Base-by-base conservation (phyloP, 805 yeast genomes). In the Monosporozyma siamensis region DNA sequence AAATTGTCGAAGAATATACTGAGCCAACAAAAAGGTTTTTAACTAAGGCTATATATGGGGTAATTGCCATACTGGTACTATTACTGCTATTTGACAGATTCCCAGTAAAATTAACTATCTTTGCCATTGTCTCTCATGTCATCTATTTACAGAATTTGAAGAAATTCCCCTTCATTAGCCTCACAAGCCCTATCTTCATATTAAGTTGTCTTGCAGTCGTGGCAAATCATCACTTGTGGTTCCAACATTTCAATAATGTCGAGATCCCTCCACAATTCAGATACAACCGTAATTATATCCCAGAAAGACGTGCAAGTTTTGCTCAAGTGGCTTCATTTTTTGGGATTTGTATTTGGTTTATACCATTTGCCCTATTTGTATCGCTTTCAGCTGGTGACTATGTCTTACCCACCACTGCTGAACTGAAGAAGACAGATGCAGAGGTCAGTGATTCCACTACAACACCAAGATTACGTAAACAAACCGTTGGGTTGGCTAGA, bases 241-340 rank as follows among this genome's bases (percentile, higher is more conserved):
- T 89, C 63, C 74, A 77, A 51, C 75, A 85, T 59, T 92, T 92
- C 68, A 71, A 78, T 45, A 82, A 86, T 34, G 69, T 74, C 38
- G 52, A 58, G 14, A 70, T 84, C 22, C 90, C 95, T 9, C 80
- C 92, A 31, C 71, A 82, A 49, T 56, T 70, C 63, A 61, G 83
- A 52, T 66, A 80, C 54, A 70, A 66, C 49, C 72, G 84, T 39
- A 70, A 71, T 39, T 81, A 78, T 54, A 64, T 64, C 18, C 75
- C 84, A 38, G 83, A 82, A 11, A 74, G 76, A 37, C 74, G 85
- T 42, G 95, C 95, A 2, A 71, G 82, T 10, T 90, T 90, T 56
- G 70, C 88, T 1, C 95, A 92, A 58, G 85, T 92, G 4, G 85
- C 96, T n/a, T 82, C 96, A 3, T 92, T 92, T 61, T 89, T 92